Evolutionary conservation across 306 rosid species (phyloP).

Genomic region (Dryas drummondii): DNA sequence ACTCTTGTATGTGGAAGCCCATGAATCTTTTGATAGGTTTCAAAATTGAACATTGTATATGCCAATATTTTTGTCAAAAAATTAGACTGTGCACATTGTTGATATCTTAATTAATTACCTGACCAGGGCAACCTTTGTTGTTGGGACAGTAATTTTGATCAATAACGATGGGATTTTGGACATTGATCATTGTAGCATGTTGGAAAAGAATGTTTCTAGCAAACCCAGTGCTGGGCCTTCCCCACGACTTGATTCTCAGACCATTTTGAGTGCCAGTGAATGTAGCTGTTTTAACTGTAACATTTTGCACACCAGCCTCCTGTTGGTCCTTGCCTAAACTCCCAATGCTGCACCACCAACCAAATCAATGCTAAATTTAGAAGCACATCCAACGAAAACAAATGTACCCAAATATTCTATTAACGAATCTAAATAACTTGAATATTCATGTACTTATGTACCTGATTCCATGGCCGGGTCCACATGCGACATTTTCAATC

Average conservation of each 20-base stretch:
- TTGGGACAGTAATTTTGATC: slow-evolving; percentile 60
- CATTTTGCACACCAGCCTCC: slow-evolving; percentile 60
- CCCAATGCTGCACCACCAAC: slow-evolving; percentile 44
- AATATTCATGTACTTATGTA: background rate
- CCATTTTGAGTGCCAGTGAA: slow-evolving; percentile 49
- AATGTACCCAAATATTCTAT: background rate
- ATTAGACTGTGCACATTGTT: too few relatives aligned
- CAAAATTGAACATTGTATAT: too few relatives aligned
- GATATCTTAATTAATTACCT: slow-evolving; percentile 23
- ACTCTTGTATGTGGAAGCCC: too few relatives aligned
- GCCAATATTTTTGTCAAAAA: too few relatives aligned
- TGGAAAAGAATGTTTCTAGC: slow-evolving; percentile 41
- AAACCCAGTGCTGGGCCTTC: slow-evolving; percentile 49
- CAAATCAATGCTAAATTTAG: background rate
- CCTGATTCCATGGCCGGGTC: slow-evolving; percentile 75
- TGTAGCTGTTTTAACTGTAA: slow-evolving; percentile 39
- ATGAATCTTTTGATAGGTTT: too few relatives aligned
- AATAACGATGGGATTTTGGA: slow-evolving; percentile 43
- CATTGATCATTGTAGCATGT: slow-evolving; percentile 36
- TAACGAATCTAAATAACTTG: background rate
- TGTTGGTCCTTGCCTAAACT: slow-evolving; percentile 43
- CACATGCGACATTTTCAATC: slow-evolving; percentile 52
- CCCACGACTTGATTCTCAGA: slow-evolving; percentile 66
- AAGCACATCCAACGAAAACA: background rate
- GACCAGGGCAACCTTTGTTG: slow-evolving; percentile 34